Percentiles rank a stretch among this genome's conserved stretches.
These are phyloP conservation scores for Simplicillium aogashimaense DNA, from an alignment of 2,329 filamentous ascomycete species.

Conservation along the genomic window DNA sequence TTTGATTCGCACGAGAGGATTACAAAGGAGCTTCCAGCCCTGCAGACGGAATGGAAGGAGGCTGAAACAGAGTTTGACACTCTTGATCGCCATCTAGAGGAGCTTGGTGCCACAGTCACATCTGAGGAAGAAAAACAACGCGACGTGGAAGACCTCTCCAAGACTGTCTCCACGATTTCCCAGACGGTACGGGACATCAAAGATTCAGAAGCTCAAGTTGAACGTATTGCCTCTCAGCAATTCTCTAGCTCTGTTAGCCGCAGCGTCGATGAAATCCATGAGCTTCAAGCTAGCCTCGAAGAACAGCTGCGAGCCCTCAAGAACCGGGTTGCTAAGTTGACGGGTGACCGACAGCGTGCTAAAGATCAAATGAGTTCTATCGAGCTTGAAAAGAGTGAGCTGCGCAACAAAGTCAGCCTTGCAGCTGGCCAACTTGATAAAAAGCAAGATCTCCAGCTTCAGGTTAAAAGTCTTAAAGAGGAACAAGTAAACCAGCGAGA, in stretches of 20 bases:
- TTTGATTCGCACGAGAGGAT: constrained; percentile 70
- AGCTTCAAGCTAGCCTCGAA: constrained; percentile 55
- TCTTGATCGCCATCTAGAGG: constrained; percentile 53
- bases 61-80: constrained; percentile 52
- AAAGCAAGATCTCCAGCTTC: constrained; percentile 59
- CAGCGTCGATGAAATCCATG: constrained; percentile 75
- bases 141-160: constrained; percentile 66
- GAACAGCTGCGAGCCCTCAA: constrained; percentile 60
- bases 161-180: constrained; percentile 66
- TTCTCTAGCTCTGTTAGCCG: constrained; percentile 54
- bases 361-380: constrained; percentile 58
- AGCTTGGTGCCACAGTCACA: constrained; percentile 56
- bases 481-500: constrained; percentile 61
- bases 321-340: constrained; percentile 53
- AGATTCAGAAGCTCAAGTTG: constrained; percentile 62
- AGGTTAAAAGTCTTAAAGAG: constrained; percentile 64
- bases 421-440: constrained; percentile 70
- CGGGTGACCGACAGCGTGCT: constrained; percentile 60
- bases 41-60: constrained; percentile 53
- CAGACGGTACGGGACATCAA: constrained; percentile 64
- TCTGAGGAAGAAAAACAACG: constrained; percentile 55
- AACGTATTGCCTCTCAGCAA: constrained; percentile 67
- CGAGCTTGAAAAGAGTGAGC: constrained; percentile 69
- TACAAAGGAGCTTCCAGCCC: constrained; percentile 57
- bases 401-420: constrained; percentile 61